Evolutionary conservation across 1,284 basidiomycete genomes (phyloP).

Genomic region (Testicularia cyperi): DNA sequence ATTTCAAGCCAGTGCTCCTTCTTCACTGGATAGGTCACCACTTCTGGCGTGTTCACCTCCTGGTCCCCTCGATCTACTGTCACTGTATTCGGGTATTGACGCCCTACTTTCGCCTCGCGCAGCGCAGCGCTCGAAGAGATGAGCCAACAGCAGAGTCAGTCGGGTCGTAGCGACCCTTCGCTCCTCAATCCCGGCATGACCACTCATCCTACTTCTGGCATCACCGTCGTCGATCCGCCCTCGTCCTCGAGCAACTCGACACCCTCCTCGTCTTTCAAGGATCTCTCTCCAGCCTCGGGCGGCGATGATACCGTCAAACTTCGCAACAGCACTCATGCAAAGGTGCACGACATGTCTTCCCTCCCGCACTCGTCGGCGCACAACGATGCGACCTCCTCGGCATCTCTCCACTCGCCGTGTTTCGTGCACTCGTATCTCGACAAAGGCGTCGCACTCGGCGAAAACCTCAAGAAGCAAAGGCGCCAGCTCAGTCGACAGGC

Average conservation of each 20-base stretch:
- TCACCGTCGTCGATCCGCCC: constrained; percentile 20
- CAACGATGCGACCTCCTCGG: constrained; percentile 8
- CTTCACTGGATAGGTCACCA: no score
- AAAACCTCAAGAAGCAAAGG: constrained; percentile 33
- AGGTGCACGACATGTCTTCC: constrained; percentile 31
- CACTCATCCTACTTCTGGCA: constrained; percentile 24
- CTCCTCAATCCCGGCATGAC: constrained; percentile 32
- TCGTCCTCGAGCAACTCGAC: constrained; percentile 1
- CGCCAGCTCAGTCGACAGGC: constrained; percentile 19
- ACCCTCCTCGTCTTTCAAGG: neutral
- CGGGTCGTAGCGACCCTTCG: no score
- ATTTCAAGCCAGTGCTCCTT: no score
- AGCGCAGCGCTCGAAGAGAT: no score
- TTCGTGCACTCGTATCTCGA: constrained; percentile 51
- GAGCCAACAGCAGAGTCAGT: no score
- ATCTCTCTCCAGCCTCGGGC: neutral
- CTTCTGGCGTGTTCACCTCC: no score
- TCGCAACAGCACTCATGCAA: constrained; percentile 29
- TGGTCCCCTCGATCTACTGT: no score
- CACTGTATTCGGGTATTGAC: no score
- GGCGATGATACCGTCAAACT: constrained; percentile 2
- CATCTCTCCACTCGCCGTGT: constrained; percentile 34
- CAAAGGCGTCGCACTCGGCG: constrained; percentile 33
- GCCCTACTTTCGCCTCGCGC: no score
- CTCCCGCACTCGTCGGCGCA: no score